These are phyloP conservation scores for Rostrohypoxylon terebratum DNA, from an alignment of 495 filamentous ascomycete genomes.

Conservation along the genomic window DNA sequence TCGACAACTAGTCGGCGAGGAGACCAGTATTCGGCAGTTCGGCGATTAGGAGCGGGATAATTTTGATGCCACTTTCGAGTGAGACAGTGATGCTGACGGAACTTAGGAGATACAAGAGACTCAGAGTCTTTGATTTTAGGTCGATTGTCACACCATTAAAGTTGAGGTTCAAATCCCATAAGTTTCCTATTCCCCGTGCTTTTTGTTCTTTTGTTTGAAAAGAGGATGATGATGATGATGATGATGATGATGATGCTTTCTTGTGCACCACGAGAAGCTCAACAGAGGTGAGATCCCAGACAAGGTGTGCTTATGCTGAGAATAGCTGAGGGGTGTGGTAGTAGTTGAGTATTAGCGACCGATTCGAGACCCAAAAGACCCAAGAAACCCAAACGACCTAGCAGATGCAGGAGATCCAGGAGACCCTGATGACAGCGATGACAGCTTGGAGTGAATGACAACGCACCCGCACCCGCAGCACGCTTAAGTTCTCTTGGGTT, in stretches of 20 bases:
- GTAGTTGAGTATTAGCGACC: background rate
- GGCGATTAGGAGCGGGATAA: conserved; percentile 34
- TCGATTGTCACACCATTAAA: conserved; percentile 32
- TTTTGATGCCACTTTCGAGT: conserved; percentile 24
- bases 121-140: conserved; percentile 26
- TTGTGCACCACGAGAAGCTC: conserved; percentile 19
- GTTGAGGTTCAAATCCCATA: conserved; percentile 43
- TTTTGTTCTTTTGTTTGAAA: background rate
- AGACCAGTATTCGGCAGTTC: conserved; percentile 46
- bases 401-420: no score
- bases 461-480: conserved; percentile 29
- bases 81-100: conserved; percentile 45
- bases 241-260: background rate
- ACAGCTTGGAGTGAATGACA: conserved; percentile 33
- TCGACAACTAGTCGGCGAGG: conserved; percentile 41
- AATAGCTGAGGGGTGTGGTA: background rate
- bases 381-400: no score
- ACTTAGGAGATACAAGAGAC: conserved; percentile 30
- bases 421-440: conserved; percentile 25
- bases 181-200: conserved; percentile 38
- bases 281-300: conserved; percentile 27
- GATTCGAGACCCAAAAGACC: background rate
- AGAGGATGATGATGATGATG: conserved; percentile 3
- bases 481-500: background rate
- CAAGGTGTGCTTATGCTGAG: background rate